Evolutionary conservation across 352 stramenopile species (phyloP), one percentile per base, ranked within the genome.

Genomic region (Thraustotheca clavata): DNA sequence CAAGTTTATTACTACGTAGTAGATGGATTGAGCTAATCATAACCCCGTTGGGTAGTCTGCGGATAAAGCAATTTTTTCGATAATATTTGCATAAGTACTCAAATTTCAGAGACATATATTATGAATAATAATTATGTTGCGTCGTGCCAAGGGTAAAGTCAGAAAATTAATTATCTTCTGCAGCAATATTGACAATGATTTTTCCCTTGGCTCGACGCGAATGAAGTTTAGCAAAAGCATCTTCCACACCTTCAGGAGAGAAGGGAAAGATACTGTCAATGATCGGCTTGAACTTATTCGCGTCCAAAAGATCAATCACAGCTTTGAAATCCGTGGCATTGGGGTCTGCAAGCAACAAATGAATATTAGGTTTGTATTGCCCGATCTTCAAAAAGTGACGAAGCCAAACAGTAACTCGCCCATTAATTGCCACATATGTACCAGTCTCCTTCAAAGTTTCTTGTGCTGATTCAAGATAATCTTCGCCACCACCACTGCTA

Each of bases 121-220:
- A n/a, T n/a, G n/a, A n/a, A n/a, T n/a, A n/a, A n/a, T n/a, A n/a
- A n/a, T n/a, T n/a, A n/a, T n/a, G n/a, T n/a, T n/a, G n/a, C n/a
- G n/a, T n/a, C n/a, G n/a, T n/a, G n/a, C n/a, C n/a, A n/a, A n/a
- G n/a, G n/a, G n/a, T n/a, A n/a, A n/a, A n/a, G n/a, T n/a, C n/a
- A n/a, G n/a, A n/a, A n/a, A n/a, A n/a, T n/a, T n/a, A n/a, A n/a
- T n/a, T n/a, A n/a, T n/a, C n/a, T n/a, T n/a, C n/a, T n/a, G n/a
- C n/a, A n/a, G n/a, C n/a, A n/a, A 62, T 29, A 29, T 62, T 34
- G 27, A 62, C 39, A 0, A 62, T 41, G 24, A 62, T 40, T 20
- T 55, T 59, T 47, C 55, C 55, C 55, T 55, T 59, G 32, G 38
- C 35, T 4, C 55, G 55, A 9, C 55, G 55, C 34, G 55, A 62